Evolutionary conservation across 2,329 filamentous ascomycete genomes (phyloP), one percentile per base, ranked within the genome.

Genomic region (Monilinia aucupariae): DNA sequence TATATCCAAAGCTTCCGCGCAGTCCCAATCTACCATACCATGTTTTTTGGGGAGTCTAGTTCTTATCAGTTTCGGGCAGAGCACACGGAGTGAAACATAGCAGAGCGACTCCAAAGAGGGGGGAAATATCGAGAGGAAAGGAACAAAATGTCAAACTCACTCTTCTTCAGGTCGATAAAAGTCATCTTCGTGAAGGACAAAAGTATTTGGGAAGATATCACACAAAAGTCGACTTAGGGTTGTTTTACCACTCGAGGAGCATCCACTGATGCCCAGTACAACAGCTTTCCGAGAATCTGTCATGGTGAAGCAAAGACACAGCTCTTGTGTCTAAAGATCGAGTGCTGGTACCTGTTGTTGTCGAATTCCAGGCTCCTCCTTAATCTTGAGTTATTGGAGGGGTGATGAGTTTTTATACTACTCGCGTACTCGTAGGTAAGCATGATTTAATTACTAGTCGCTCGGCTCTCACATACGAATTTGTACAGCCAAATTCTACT

Each of bases 151-250:
- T 60, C 49, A 8, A 32, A 76, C 81, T 72, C 71, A 90, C 82
- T 91, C 82, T 37, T 82, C 77, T 73, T 97, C 93, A 0, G 89
- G 80, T 68, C 85, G 86, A 78, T 96, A 99, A 74, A 97, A 99
- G 76, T 99, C 94, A 78, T 99, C 94, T 74, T 96, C 86, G 75
- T 99, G 94, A 27, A 99, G 82, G 71, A 97, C 90, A 72, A 92
- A 93, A 20, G 86, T 82, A 68, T 82, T 80, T 10, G 87, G 87
- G 71, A 97, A 92, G 68, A 96, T 87, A 73, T 90, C 86, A 64
- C 91, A 86, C 22, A 99, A 81, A 15, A 97, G 81, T 2, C 93
- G 85, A 25, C 92, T 90, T 17, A 99, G 83, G 2, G 94, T 97
- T 2, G 94, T 97, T 79, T 99, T 99, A 65, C 94, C 94, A 70